Evolutionary conservation across 257 asterid genomes (phyloP).

Genomic region (Solanum piurae): DNA sequence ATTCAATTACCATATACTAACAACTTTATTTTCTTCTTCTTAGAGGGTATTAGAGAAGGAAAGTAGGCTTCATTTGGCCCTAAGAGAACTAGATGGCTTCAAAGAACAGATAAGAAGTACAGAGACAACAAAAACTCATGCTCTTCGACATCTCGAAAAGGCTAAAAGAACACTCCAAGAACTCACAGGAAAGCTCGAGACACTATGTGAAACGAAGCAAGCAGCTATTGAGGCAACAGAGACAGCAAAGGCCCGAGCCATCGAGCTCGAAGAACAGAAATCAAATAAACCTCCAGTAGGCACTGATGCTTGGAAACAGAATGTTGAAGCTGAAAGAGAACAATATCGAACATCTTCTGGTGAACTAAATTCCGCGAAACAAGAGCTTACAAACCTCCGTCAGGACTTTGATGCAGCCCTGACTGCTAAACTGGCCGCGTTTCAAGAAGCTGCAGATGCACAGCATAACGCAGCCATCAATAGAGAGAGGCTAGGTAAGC

Average conservation of each 20-base stretch:
- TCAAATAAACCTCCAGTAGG: constrained; percentile 23
- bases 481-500: constrained; percentile 29
- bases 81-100: constrained; percentile 43
- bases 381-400: constrained; percentile 41
- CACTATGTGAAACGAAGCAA: constrained; percentile 48
- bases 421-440: constrained; percentile 30
- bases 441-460: constrained; percentile 55
- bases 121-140: constrained; percentile 49
- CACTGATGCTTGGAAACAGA: constrained; percentile 40
- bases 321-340: constrained; percentile 44
- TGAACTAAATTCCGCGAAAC: constrained; percentile 38
- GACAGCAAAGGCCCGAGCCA: constrained; percentile 32
- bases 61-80: constrained; percentile 52
- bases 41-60: constrained; percentile 87
- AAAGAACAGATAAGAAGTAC: constrained; percentile 36
- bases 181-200: constrained; percentile 56
- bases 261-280: constrained; percentile 37
- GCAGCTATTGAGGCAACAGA: constrained; percentile 46
- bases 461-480: constrained; percentile 23
- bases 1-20: not conserved
- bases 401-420: constrained; percentile 45
- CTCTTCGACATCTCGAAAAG: constrained; percentile 42
- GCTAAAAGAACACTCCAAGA: constrained; percentile 54
- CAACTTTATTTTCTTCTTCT: not conserved
- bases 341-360: constrained; percentile 44